Conservation (phyloP, 176 grass and related monocot species). For the Aegilops speltoides region DNA sequence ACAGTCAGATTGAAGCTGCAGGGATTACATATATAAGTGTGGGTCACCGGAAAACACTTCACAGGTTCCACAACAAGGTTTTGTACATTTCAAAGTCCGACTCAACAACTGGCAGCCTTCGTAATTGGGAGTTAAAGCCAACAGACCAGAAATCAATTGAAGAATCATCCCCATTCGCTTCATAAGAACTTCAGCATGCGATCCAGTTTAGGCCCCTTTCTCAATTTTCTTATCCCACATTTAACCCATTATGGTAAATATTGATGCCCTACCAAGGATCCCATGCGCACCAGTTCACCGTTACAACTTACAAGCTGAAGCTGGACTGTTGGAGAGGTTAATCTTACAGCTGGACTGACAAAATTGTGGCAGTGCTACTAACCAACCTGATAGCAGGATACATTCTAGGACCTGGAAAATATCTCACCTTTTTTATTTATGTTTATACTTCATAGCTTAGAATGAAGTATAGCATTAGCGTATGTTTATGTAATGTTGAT, state of each 20-base stretch:
- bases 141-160: constrained; percentile 38
- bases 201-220: background rate
- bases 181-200: constrained; percentile 3
- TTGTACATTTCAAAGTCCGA: constrained; percentile 62
- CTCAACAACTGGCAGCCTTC: constrained; percentile 4
- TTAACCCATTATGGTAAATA: background rate
- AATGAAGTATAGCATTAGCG: background rate
- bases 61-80: constrained; percentile 84
- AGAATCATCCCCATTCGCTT: constrained; percentile 50
- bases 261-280: background rate
- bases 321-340: background rate
- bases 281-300: background rate
- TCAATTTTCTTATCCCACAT: background rate
- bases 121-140: constrained; percentile 60
- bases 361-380: constrained; percentile 7
- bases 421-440: background rate
- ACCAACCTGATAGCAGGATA: background rate
- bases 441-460: background rate
- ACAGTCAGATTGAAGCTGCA: constrained; percentile 84
- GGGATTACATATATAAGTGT: constrained; percentile 94
- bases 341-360: background rate
- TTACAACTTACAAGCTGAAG: background rate
- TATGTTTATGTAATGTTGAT: background rate
- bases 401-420: background rate
- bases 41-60: constrained; percentile 81